phyloP scores from a whole-genome alignment of 2,329 filamentous ascomycete genomes.

The Aspergillus luchuensis region DNA sequence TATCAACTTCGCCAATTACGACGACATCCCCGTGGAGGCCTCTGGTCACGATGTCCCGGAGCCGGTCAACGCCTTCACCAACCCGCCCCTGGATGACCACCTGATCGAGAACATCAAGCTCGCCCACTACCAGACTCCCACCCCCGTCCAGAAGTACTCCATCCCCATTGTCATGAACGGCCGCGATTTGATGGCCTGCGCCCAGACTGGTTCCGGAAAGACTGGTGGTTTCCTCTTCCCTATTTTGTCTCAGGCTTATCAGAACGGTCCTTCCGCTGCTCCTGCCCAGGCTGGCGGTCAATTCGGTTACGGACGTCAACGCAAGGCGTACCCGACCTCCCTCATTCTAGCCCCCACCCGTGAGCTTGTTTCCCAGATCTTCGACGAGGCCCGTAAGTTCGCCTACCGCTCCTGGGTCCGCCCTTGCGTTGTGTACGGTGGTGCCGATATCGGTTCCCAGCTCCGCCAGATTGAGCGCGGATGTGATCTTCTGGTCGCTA shows the following conservation, averaged over 20 bases:
- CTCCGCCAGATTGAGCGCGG: slow-evolving; percentile 97
- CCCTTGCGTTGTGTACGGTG: slow-evolving; percentile 97
- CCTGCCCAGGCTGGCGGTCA: slow-evolving; percentile 64
- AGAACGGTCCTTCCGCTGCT: slow-evolving; percentile 75
- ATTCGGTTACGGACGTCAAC: slow-evolving; percentile 80
- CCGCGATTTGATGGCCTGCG: slow-evolving; percentile 98
- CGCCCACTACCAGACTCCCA: slow-evolving; percentile 91
- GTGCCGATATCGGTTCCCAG: slow-evolving; percentile 97
- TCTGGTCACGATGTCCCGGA: slow-evolving; percentile 93
- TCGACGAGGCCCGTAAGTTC: slow-evolving; percentile 96
- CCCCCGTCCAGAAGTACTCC: slow-evolving; percentile 98
- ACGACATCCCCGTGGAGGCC: slow-evolving; percentile 97
- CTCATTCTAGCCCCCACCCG: slow-evolving; percentile 94
- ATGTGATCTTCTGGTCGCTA: slow-evolving; percentile 95
- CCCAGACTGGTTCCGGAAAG: slow-evolving; percentile 99
- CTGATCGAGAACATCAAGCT: slow-evolving; percentile 90
- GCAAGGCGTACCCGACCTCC: slow-evolving; percentile 96
- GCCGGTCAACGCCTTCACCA: slow-evolving; percentile 84
- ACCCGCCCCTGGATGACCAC: slow-evolving; percentile 93
- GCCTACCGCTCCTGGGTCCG: slow-evolving; percentile 98
- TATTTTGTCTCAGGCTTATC: slow-evolving; percentile 95
- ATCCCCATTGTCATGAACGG: slow-evolving; percentile 98
- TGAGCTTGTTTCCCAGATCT: slow-evolving; percentile 98
- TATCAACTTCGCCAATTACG: slow-evolving; percentile 99
- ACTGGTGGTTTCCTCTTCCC: slow-evolving; percentile 99